A percentile compares a stretch with the other conserved stretches of the same genome.
Evolutionary conservation across 768 basidiomycete genomes (phyloP).

Genomic region (Agaricus blazei): DNA sequence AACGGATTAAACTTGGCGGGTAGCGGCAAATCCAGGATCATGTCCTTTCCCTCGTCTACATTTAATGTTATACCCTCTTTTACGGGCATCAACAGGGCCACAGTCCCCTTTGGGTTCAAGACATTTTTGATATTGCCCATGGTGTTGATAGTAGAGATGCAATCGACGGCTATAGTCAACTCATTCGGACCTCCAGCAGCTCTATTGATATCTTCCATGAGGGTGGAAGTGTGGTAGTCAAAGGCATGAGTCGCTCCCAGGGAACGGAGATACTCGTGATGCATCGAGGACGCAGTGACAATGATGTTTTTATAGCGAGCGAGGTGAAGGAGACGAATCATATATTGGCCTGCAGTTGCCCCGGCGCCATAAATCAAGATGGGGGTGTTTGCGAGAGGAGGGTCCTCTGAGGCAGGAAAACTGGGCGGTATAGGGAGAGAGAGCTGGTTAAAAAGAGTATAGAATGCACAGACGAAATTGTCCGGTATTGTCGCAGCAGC

Average conservation of each 20-base stretch:
- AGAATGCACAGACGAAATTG: constrained; percentile 37
- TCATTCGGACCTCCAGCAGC: constrained; percentile 30
- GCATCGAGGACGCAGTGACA: constrained; percentile 34
- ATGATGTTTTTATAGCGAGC: constrained; percentile 39
- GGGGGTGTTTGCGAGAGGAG: constrained; percentile 25
- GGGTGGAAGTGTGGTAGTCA: constrained; percentile 34
- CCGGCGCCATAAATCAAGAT: constrained; percentile 44
- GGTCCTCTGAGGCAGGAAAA: constrained; percentile 24
- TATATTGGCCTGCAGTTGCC: constrained; percentile 32
- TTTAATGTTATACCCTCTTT: constrained; percentile 37
- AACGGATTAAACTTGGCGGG: constrained; percentile 34
- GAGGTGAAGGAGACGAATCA: constrained; percentile 32
- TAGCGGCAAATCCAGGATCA: constrained; percentile 21
- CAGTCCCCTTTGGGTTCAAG: constrained; percentile 28
- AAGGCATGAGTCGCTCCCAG: constrained; percentile 36
- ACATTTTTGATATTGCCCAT: constrained; percentile 31
- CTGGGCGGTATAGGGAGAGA: constrained; percentile 27
- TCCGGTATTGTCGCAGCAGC: constrained; percentile 33
- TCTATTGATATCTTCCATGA: constrained; percentile 28
- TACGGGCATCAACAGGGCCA: constrained; percentile 41
- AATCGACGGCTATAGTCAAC: constrained; percentile 29
- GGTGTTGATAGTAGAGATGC: constrained; percentile 31
- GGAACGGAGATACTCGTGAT: constrained; percentile 32
- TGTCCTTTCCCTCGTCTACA: constrained; percentile 22
- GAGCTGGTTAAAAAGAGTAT: constrained; percentile 35